A percentile compares a stretch with the other conserved stretches of the same genome.
phyloP scores from a whole-genome alignment of 192 early-diverging fungal species.

The Backusella mclennaniae region DNA sequence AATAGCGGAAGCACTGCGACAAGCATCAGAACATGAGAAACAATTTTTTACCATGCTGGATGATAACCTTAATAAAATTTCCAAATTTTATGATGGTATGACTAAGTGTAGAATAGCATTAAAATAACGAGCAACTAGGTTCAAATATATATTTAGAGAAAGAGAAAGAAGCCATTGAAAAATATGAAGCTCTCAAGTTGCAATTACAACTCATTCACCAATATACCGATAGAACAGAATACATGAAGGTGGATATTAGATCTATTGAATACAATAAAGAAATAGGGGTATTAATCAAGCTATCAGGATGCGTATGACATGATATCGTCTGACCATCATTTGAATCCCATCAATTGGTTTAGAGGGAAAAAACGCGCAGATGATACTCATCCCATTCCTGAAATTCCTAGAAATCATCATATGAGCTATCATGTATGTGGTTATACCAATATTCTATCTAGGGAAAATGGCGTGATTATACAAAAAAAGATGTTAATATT shows the following conservation, averaged over 20 bases:
- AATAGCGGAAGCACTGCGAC: constrained; percentile 10
- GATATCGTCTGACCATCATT: background rate
- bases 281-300: background rate
- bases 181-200: constrained; percentile 42
- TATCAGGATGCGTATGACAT: background rate
- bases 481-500: background rate
- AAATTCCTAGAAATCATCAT: background rate
- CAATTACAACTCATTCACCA: constrained; percentile 41
- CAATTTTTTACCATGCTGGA: constrained; percentile 44
- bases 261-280: background rate
- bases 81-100: constrained; percentile 46
- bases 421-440: constrained; percentile 8
- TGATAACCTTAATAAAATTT: constrained; percentile 40
- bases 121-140: background rate
- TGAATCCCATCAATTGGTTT: constrained; percentile 20
- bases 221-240: background rate
- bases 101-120: background rate
- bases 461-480: background rate
- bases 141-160: constrained; percentile 32
- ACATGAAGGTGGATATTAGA: background rate
- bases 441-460: background rate
- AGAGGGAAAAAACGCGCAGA: background rate
- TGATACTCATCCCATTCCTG: background rate
- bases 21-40: constrained; percentile 30
- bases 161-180: constrained; percentile 42